Conservation (phyloP, 2,329 filamentous ascomycete species). For the Aureobasidium zeae region DNA sequence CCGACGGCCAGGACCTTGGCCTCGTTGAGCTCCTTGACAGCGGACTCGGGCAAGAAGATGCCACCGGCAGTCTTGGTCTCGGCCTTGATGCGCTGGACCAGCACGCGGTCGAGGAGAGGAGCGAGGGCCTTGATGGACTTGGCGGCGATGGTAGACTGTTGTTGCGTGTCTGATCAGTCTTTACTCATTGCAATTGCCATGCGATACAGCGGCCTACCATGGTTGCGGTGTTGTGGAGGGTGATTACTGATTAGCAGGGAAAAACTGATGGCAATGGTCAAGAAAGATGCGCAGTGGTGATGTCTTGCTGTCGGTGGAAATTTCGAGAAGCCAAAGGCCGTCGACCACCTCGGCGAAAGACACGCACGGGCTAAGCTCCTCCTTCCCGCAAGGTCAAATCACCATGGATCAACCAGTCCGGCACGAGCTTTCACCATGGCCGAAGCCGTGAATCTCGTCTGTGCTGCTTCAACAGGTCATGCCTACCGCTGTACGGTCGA, state of each 20-base stretch:
- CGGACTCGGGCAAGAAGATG: slow-evolving; percentile 95
- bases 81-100: slow-evolving; percentile 95
- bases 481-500: slow-evolving; percentile 18
- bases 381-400: background rate
- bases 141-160: slow-evolving; percentile 48
- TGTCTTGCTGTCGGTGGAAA: slow-evolving; percentile 11
- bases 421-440: background rate
- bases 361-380: slow-evolving; percentile 5
- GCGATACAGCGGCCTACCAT: slow-evolving; percentile 20
- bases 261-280: background rate
- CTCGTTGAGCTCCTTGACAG: slow-evolving; percentile 97
- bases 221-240: slow-evolving; percentile 16
- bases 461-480: slow-evolving; percentile 22
- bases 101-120: slow-evolving; percentile 93
- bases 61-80: slow-evolving; percentile 93
- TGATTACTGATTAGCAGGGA: slow-evolving; percentile 5
- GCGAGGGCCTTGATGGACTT: slow-evolving; percentile 92
- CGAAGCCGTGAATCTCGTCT: background rate
- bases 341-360: slow-evolving; percentile 5
- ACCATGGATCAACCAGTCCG: no score
- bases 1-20: slow-evolving; percentile 93
- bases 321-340: slow-evolving; percentile 5
- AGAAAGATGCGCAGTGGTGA: background rate
- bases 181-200: background rate
- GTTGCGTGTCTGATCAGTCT: background rate